Percentiles rank a stretch among this genome's conserved stretches.
Conservation (phyloP, 192 early-diverging fungal genomes). For the Helicostylum pulchrum region DNA sequence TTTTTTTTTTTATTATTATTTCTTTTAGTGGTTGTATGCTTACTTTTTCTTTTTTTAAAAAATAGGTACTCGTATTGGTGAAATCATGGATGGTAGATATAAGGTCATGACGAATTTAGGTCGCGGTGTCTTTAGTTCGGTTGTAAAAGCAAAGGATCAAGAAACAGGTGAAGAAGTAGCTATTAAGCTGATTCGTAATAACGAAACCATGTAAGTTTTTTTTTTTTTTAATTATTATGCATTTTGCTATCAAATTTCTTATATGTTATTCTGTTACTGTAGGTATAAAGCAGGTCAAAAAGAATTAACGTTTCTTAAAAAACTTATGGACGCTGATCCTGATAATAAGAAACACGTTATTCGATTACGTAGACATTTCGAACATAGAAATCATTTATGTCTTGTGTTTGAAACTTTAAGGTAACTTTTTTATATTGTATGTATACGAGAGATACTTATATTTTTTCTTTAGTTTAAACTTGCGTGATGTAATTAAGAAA, state of each 20-base stretch:
- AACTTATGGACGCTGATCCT: slow-evolving; percentile 81
- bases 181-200: slow-evolving; percentile 94
- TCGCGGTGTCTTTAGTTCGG: slow-evolving; percentile 93
- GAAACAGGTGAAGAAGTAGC: slow-evolving; percentile 79
- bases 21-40: not conserved
- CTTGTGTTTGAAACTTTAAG: slow-evolving; percentile 92
- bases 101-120: slow-evolving; percentile 83
- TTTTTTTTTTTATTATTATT: not conserved
- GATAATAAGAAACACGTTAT: slow-evolving; percentile 88
- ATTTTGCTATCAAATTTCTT: not conserved
- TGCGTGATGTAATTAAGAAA: slow-evolving; percentile 91
- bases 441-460: not conserved
- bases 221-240: not conserved
- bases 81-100: slow-evolving; percentile 84
- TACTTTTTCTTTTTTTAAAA: not conserved
- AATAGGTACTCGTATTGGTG: slow-evolving; percentile 74
- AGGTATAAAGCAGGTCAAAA: slow-evolving; percentile 84
- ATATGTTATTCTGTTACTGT: not conserved
- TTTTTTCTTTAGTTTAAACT: slow-evolving; percentile 64
- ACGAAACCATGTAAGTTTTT: slow-evolving; percentile 78
- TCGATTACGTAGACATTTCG: slow-evolving; percentile 79
- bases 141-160: slow-evolving; percentile 84
- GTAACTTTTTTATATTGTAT: slow-evolving; percentile 31
- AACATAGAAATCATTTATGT: slow-evolving; percentile 88
- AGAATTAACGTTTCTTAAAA: slow-evolving; percentile 87